Base-by-base conservation (phyloP, 75 land plant genomes). In the Pinus taeda region DNA sequence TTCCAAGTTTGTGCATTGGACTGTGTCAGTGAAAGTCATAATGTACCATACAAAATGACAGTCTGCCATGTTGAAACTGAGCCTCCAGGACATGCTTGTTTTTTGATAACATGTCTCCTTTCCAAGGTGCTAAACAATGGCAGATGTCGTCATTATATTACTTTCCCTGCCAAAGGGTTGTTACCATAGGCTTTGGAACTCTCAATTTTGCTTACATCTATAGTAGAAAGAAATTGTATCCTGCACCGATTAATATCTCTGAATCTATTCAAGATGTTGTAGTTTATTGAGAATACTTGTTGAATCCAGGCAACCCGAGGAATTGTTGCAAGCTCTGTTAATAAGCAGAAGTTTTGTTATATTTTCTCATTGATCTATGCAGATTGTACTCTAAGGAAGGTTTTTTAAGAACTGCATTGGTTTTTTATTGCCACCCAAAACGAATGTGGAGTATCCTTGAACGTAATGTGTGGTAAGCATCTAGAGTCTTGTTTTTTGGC, bases 31-130 rank as follows among this genome's bases (percentile, higher is more conserved):
- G 72, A 45, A 36, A 69, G 12, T 69, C 15, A 20, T n/a, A 42
- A 69, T 69, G 72, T 69, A 69, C 9, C 72, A 69, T 69, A 39
- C 72, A 69, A 42, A 39, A 39, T 69, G 53, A 69, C 72, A 69
- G 55, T 42, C 36, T 9, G 42, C 53, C 39, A 69, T 42, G 49
- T 11, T 69, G 45, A 69, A 69, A 36, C 72, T 69, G 53, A 39
- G 20, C 53, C 45, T 69, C 11, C 20, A 45, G 42, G 53, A 69
- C 42, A 69, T 37, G 33, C 72, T 69, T 65, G 72, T 69, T 69
- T 69, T 69, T 69, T 69, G 72, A 21, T 42, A 21, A 39, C 22
- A n/a, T 8, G 53, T 7, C 72, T 69, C 53, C 72, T 69, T 21
- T 20, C 22, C 14, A 42, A 39, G 17, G 45, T 69, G 72, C 42